Evolutionary conservation across 2,329 filamentous ascomycete genomes (phyloP), one percentile per base, ranked within the genome.

Genomic region (Aspergillus hortae): DNA sequence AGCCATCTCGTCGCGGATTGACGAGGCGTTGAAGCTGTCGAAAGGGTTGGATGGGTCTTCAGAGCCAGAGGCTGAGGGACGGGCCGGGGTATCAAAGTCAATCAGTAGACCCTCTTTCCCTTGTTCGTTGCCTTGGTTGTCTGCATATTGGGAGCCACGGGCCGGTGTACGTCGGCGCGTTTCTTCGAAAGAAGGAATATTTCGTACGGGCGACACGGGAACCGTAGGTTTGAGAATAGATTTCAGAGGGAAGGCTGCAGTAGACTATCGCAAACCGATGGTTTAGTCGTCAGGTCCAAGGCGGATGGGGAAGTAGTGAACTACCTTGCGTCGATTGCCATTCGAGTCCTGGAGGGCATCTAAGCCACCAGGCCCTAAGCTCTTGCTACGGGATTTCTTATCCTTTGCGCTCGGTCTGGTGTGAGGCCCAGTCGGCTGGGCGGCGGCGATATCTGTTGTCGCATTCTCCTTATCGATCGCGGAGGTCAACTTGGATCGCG

Each of bases 361-460:
- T 43, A 96, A 74, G 23, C 92, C 91, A 46, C 92, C 94, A 14
- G 94, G 92, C 2, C 94, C 94, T 61, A 99, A 86, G 74, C 92
- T 97, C 78, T 96, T 97, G 74, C 92, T 96, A 59, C 94, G 86
- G 53, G 87, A 89, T 74, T 91, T 92, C 74, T 79, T 80, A 36
- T 74, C 72, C 47, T 67, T 67, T 30, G 60, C 67, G 9, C 62
- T 80, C 81, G 57, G 23, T 46, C 62, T 66, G n/a, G 58, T 48
- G 17, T 56, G 63, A 12, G 48, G 56, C 19, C 56, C 61, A 11
- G 61, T 60, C 9, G 61, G 48, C 44, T 65, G 67, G 4, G 68
- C 56, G 58, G 80, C 79, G 55, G 78, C 80, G 51, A 88, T 70
- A 60, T 90, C 86, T 41, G 86, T 74, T 3, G 86, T 89, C 65